Base-by-base conservation (phyloP, 805 yeast genomes). In the Starmerella floris region DNA sequence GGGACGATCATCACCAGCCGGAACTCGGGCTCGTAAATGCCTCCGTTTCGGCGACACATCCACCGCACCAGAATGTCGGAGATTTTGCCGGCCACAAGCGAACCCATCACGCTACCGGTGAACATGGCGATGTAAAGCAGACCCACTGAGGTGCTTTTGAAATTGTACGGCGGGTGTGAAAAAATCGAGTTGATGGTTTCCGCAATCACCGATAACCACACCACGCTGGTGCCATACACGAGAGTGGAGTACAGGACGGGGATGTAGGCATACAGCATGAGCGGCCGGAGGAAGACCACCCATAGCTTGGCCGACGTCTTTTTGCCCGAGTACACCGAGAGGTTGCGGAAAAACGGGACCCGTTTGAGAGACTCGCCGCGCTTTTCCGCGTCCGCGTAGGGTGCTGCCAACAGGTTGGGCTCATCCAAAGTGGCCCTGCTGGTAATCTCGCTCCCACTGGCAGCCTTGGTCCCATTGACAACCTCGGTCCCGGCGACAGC, bases 1-100 rank as follows among this genome's bases (percentile, higher is more conserved):
- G 77, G 77, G 13, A 70, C 28, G 19, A 73, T 57, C 77, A 74
- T 71, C 21, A 74, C 45, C 28, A 74, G 59, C 26, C 80, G 62
- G 54, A 70, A 74, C 55, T 76, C 81, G 3, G 81, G 80, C 58
- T 76, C 81, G 56, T 75, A 76, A 5, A 70, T 56, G 2, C 80
- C 80, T 20, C 62, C 53, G 47, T 76, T 76, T 34, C 56, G 58
- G n/a, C 54, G 47, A 9, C 72, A 68, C 50, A 76, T 45, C 20
- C 33, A 49, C 20, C 77, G 56, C 9, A 68, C 71, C n/a, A 74
- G 32, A 19, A 62, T 41, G 52, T 76, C 81, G 6, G 74, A 67
- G 3, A 65, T 38, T 21, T 65, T 56, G 4, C 80, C 80, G 4
- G 76, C 74, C 4, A 66, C 55, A 11, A 72, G 59, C 3, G 79